Conservation (phyloP, 2,329 filamentous ascomycete species). For the Malbranchea zuffiana region DNA sequence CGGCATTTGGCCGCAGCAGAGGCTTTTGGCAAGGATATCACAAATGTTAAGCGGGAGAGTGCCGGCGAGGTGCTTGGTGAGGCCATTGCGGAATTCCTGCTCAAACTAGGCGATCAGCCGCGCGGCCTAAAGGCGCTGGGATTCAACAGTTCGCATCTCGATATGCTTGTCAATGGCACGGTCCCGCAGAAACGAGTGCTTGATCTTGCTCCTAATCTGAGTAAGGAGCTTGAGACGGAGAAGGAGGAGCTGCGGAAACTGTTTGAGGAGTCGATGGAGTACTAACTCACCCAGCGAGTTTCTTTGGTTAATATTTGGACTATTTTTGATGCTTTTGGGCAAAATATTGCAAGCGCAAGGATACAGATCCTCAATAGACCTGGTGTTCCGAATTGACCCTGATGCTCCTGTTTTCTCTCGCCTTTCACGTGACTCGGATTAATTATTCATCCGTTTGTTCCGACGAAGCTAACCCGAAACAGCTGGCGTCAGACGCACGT, state of each 20-base stretch:
- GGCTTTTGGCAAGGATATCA: conserved; percentile 79
- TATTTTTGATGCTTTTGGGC: too few relatives aligned
- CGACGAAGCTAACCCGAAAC: too few relatives aligned
- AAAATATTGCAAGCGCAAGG: too few relatives aligned
- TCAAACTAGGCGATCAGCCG: conserved; percentile 80
- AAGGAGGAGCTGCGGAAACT: conserved; percentile 58
- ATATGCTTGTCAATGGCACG: conserved; percentile 81
- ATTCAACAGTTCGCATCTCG: conserved; percentile 64
- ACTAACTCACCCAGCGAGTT: too few relatives aligned
- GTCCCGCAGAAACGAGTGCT: conserved; percentile 84
- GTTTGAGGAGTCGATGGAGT: conserved; percentile 54
- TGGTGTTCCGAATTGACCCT: too few relatives aligned
- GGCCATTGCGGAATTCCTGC: conserved; percentile 69
- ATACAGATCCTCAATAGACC: too few relatives aligned
- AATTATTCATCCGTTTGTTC: too few relatives aligned
- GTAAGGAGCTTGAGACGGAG: conserved; percentile 57
- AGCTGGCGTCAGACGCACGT: too few relatives aligned
- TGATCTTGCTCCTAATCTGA: conserved; percentile 77
- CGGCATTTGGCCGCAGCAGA: conserved; percentile 83
- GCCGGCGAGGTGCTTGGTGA: conserved; percentile 82
- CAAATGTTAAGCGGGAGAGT: conserved; percentile 74
- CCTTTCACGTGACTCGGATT: too few relatives aligned
- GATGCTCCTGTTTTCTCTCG: too few relatives aligned
- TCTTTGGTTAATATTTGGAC: too few relatives aligned
- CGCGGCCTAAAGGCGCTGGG: conserved; percentile 73